These are phyloP conservation scores for Krasilnikovozyma curviuscula DNA, from an alignment of 768 basidiomycete genomes.

Conservation along the genomic window DNA sequence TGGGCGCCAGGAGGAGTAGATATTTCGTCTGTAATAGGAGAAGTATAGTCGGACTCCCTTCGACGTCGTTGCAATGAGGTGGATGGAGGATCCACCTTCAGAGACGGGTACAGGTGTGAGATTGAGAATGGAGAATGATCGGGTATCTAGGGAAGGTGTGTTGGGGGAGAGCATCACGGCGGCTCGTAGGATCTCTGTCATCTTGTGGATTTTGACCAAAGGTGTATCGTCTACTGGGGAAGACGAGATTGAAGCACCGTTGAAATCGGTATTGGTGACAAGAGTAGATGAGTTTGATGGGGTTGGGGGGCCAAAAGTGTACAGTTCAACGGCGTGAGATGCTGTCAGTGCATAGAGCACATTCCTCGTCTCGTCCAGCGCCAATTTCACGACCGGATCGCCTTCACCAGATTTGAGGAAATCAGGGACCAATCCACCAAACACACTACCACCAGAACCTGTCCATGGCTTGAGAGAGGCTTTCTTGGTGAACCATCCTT, in stretches of 20 bases:
- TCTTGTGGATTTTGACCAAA: constrained; percentile 11
- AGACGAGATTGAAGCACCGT: too few relatives aligned
- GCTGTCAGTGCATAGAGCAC: constrained; percentile 61
- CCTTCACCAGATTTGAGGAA: constrained; percentile 4
- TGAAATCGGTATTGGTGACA: too few relatives aligned
- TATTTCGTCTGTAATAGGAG: constrained; percentile 21
- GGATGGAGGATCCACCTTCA: too few relatives aligned
- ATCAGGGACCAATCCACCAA: constrained; percentile 2
- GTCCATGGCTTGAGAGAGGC: constrained; percentile 76
- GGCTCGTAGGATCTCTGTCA: constrained; percentile 16
- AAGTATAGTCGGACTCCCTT: constrained; percentile 67
- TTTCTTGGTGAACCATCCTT: constrained; percentile 80
- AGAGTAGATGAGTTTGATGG: too few relatives aligned
- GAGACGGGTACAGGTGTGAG: too few relatives aligned
- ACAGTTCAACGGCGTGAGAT: constrained; percentile 47
- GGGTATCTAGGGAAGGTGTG: too few relatives aligned
- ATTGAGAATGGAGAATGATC: too few relatives aligned
- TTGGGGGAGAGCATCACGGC: constrained; percentile 52
- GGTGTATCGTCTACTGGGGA: constrained; percentile 2
- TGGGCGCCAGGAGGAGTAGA: constrained; percentile 18
- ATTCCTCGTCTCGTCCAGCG: constrained; percentile 47
- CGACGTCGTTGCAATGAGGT: not conserved
- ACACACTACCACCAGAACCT: constrained; percentile 29
- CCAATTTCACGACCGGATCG: constrained; percentile 55
- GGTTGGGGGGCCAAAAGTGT: constrained; percentile 32